Percentiles rank a stretch among this genome's conserved stretches.
Conservation (phyloP, 805 yeast genomes). For the Cyberlindnera amylophila region DNA sequence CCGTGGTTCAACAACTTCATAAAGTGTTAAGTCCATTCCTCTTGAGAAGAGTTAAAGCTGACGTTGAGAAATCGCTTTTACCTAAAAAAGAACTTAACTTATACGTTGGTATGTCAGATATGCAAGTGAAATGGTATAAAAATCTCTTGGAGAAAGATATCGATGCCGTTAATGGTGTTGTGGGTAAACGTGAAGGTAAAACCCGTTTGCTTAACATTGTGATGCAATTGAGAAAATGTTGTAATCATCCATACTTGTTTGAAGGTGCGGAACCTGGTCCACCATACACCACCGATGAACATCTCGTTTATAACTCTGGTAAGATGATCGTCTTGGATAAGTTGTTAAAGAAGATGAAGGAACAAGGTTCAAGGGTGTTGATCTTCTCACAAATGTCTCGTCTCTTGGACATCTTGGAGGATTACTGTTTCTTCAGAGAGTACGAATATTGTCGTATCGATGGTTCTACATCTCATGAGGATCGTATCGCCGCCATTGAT, state of each 20-base stretch:
- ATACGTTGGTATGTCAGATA: slow-evolving; percentile 91
- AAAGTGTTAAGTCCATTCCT: slow-evolving; percentile 84
- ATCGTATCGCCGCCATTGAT: slow-evolving; percentile 87
- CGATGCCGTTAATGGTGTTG: slow-evolving; percentile 93
- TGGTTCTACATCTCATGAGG: slow-evolving; percentile 91
- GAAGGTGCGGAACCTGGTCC: slow-evolving; percentile 99
- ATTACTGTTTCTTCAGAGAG: slow-evolving; percentile 81
- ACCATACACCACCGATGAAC: slow-evolving; percentile 94
- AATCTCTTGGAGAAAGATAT: slow-evolving; percentile 86
- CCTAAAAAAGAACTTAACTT: slow-evolving; percentile 90
- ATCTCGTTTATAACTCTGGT: slow-evolving; percentile 83
- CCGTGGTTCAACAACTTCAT: slow-evolving; percentile 83
- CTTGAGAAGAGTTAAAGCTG: slow-evolving; percentile 84
- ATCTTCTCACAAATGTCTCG: slow-evolving; percentile 95
- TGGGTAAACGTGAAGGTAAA: slow-evolving; percentile 91
- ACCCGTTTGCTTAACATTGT: slow-evolving; percentile 89
- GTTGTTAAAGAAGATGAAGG: slow-evolving; percentile 64
- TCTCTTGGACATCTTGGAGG: slow-evolving; percentile 83
- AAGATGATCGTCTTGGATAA: slow-evolving; percentile 88
- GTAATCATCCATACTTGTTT: slow-evolving; percentile 94
- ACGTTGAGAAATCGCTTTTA: slow-evolving; percentile 84
- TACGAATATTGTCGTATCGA: slow-evolving; percentile 89
- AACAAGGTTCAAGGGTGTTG: slow-evolving; percentile 82
- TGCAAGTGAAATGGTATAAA: slow-evolving; percentile 93
- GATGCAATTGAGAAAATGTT: slow-evolving; percentile 94